Evolutionary conservation across 768 basidiomycete genomes (phyloP).

Genomic region (Rhizopogon roseolus): DNA sequence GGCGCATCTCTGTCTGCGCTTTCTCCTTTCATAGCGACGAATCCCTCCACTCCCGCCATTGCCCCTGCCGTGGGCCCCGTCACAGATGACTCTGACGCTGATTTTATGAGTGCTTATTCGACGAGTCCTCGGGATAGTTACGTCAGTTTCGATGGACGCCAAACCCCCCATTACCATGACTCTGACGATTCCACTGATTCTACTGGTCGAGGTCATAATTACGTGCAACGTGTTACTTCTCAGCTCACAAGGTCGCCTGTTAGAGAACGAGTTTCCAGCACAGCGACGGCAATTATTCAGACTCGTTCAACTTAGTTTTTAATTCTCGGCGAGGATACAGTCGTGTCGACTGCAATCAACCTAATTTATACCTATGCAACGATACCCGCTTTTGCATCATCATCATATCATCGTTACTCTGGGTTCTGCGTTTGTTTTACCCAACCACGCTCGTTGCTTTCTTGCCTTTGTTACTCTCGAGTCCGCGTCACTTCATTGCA

Average conservation of each 20-base stretch:
- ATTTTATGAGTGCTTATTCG: slow-evolving; percentile 86
- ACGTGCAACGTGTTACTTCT: slow-evolving; percentile 21
- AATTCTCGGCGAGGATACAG: slow-evolving; percentile 36
- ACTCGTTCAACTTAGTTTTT: slow-evolving; percentile 26
- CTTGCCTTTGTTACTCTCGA: slow-evolving; percentile 14
- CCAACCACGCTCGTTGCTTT: slow-evolving; percentile 13
- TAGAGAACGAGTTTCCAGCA: slow-evolving; percentile 54
- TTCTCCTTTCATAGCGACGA: slow-evolving; percentile 14
- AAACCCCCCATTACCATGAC: slow-evolving; percentile 15
- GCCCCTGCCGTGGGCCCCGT: slow-evolving; percentile 30
- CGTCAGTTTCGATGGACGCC: slow-evolving; percentile 36
- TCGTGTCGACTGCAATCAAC: slow-evolving; percentile 16
- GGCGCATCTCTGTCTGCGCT: slow-evolving; percentile 24
- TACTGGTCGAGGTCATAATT: slow-evolving; percentile 24
- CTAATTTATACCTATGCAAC: slow-evolving; percentile 15
- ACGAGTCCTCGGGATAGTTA: slow-evolving; percentile 67
- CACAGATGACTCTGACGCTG: slow-evolving; percentile 77
- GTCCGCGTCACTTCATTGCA: slow-evolving; percentile 22
- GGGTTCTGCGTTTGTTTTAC: slow-evolving; percentile 15
- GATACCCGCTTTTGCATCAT: slow-evolving; percentile 22
- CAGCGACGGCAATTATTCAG: slow-evolving; percentile 45
- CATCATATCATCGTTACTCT: slow-evolving; percentile 13
- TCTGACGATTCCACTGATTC: slow-evolving; percentile 27
- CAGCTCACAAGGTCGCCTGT: slow-evolving; percentile 30
- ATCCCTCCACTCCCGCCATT: slow-evolving; percentile 32